Conservation (phyloP, 805 yeast species). For the Pichia eremophila region DNA sequence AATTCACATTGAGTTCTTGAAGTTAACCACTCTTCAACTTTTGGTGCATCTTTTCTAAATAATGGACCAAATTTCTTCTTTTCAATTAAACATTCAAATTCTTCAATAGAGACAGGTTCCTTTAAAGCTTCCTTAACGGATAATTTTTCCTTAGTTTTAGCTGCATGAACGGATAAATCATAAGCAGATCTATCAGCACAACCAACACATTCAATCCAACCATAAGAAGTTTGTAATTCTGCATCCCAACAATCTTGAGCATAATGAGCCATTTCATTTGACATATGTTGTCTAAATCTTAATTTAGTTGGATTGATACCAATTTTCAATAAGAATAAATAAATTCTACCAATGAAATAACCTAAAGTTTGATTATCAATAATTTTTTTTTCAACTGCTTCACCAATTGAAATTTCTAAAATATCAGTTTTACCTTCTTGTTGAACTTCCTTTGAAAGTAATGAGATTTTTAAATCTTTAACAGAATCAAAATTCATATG, state of each 20-base stretch:
- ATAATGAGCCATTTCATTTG: slow-evolving; percentile 98
- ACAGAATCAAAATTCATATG: slow-evolving; percentile 77
- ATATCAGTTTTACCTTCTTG: slow-evolving; percentile 72
- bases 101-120: slow-evolving; percentile 75
- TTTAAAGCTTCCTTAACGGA: slow-evolving; percentile 87
- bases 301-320: slow-evolving; percentile 81
- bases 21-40: slow-evolving; percentile 72
- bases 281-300: slow-evolving; percentile 98
- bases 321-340: slow-evolving; percentile 70
- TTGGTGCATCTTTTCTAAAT: slow-evolving; percentile 94
- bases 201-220: slow-evolving; percentile 99
- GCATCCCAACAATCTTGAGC: slow-evolving; percentile 99
- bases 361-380: slow-evolving; percentile 97
- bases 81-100: slow-evolving; percentile 75
- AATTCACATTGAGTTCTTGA: slow-evolving; percentile 77
- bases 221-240: slow-evolving; percentile 89
- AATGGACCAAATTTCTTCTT: slow-evolving; percentile 97
- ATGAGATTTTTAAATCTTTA: slow-evolving; percentile 58
- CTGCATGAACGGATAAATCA: slow-evolving; percentile 91
- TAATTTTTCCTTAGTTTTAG: slow-evolving; percentile 88
- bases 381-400: slow-evolving; percentile 80
- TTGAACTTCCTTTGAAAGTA: slow-evolving; percentile 84
- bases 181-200: slow-evolving; percentile 99
- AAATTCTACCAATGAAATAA: slow-evolving; percentile 91
- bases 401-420: slow-evolving; percentile 63